Conservation (phyloP, 495 filamentous ascomycete species). For the Acidiella bohemica region DNA sequence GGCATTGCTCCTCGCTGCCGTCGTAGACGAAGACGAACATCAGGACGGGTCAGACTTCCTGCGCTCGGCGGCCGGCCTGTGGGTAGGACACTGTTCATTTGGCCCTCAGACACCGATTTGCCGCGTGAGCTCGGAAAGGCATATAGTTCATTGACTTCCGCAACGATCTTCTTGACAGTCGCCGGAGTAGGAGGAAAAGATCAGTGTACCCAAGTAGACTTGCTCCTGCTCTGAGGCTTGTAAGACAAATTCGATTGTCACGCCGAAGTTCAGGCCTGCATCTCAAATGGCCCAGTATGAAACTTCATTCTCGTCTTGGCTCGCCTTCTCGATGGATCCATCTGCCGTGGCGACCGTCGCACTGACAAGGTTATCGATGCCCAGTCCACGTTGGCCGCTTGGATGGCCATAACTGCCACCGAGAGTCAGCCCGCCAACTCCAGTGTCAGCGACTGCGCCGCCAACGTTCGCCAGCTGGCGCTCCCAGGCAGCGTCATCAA, state of each 20-base stretch:
- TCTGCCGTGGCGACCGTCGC: slow-evolving; percentile 40
- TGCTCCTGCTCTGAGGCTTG: slow-evolving; percentile 32
- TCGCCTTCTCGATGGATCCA: slow-evolving; percentile 32
- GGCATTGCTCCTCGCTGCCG: slow-evolving; percentile 33
- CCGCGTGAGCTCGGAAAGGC: neutral
- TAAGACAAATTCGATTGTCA: slow-evolving; percentile 35
- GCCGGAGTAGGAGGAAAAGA: slow-evolving; percentile 28
- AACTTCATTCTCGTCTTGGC: slow-evolving; percentile 24
- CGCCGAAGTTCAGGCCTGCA: slow-evolving; percentile 29
- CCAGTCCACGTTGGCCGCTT: slow-evolving; percentile 36
- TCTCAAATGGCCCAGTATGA: slow-evolving; percentile 31
- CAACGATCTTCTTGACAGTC: slow-evolving; percentile 31
- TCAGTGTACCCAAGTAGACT: slow-evolving; percentile 36
- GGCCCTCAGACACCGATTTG: slow-evolving; percentile 16
- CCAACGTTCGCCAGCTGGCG: slow-evolving; percentile 44
- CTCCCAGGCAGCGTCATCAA: slow-evolving; percentile 37
- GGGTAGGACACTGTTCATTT: slow-evolving; percentile 28
- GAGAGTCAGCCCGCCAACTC: slow-evolving; percentile 45
- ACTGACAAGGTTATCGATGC: slow-evolving; percentile 39
- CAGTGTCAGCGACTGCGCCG: slow-evolving; percentile 47
- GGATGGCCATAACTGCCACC: slow-evolving; percentile 46
- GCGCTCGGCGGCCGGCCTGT: slow-evolving; percentile 31
- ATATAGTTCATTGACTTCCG: slow-evolving; percentile 30
- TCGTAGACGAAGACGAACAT: slow-evolving; percentile 37
- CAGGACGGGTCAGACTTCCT: slow-evolving; percentile 24